Evolutionary conservation across 179 eudicot genomes (phyloP).

Genomic region (Actinidia arguta): DNA sequence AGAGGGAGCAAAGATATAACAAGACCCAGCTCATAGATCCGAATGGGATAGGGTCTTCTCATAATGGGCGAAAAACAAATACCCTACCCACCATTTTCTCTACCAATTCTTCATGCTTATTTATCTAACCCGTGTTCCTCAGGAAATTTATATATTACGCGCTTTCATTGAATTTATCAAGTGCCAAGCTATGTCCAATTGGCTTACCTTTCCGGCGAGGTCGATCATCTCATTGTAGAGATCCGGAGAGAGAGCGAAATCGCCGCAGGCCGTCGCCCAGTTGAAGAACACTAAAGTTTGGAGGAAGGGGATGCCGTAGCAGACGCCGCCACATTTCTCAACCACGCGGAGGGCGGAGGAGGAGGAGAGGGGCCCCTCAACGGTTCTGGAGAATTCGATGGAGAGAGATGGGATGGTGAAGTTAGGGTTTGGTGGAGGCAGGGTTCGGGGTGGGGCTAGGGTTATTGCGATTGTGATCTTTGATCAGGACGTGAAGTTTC

Average conservation of each 20-base stretch:
- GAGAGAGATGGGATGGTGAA: constrained; percentile 55
- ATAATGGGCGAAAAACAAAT: constrained; percentile 72
- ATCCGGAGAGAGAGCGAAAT: constrained; percentile 23
- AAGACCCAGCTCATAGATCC: neutral
- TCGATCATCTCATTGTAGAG: constrained; percentile 71
- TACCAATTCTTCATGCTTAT: constrained; percentile 90
- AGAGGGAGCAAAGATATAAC: neutral
- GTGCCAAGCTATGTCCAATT: constrained; percentile 78
- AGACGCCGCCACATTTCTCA: constrained; percentile 49
- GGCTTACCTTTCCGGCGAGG: constrained; percentile 72
- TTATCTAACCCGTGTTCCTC: constrained; percentile 78
- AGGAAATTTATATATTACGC: constrained; percentile 42
- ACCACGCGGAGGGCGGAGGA: constrained; percentile 51
- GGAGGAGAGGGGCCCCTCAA: constrained; percentile 50
- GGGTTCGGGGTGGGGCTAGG: constrained; percentile 47
- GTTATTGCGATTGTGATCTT: constrained; percentile 74
- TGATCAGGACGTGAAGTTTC: constrained; percentile 58
- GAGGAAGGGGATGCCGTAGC: constrained; percentile 75
- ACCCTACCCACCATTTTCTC: constrained; percentile 88
- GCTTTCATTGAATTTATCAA: constrained; percentile 70
- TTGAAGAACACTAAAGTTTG: constrained; percentile 85
- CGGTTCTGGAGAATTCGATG: constrained; percentile 42
- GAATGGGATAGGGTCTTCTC: no score
- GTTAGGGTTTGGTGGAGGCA: constrained; percentile 45
- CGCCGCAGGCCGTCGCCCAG: constrained; percentile 49